These are phyloP conservation scores for Xylaria longipes DNA, from an alignment of 495 filamentous ascomycete genomes.

Conservation along the genomic window DNA sequence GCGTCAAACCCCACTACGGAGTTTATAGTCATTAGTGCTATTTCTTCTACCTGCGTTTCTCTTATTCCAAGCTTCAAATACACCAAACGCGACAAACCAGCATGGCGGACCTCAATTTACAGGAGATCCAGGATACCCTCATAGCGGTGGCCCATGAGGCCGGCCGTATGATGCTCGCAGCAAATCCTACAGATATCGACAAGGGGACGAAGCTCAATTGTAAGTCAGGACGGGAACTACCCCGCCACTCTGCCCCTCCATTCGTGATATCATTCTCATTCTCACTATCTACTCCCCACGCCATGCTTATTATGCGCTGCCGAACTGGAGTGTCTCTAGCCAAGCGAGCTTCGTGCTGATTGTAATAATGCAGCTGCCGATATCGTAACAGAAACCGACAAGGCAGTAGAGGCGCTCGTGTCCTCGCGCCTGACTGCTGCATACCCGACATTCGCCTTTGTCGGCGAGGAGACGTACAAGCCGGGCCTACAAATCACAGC, in stretches of 20 bases:
- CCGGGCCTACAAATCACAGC: slow-evolving; percentile 67
- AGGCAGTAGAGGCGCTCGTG: slow-evolving; percentile 79
- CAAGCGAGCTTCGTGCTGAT: neutral
- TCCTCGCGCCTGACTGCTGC: slow-evolving; percentile 63
- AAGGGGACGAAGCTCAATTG: slow-evolving; percentile 86
- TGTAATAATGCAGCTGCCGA: slow-evolving; percentile 66
- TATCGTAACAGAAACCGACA: slow-evolving; percentile 87
- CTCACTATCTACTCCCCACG: slow-evolving; percentile 3
- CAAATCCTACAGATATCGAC: slow-evolving; percentile 67
- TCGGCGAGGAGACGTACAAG: slow-evolving; percentile 87
- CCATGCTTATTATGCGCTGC: neutral
- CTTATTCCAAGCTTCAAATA: neutral
- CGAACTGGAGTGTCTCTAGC: no score
- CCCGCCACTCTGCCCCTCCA: slow-evolving; percentile 32
- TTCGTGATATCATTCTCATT: slow-evolving; percentile 17
- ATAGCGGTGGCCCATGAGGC: slow-evolving; percentile 76
- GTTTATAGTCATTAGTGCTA: neutral
- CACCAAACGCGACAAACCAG: neutral
- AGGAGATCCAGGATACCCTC: slow-evolving; percentile 82
- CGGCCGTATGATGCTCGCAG: slow-evolving; percentile 79
- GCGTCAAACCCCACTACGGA: slow-evolving; percentile 10
- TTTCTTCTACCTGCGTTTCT: neutral
- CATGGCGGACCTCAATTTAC: slow-evolving; percentile 67
- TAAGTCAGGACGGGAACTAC: slow-evolving; percentile 45
- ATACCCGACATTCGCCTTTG: slow-evolving; percentile 75